Evolutionary conservation across 164 flowering plant genomes (phyloP), one percentile per base, ranked within the genome.

Genomic region (Piper betle): DNA sequence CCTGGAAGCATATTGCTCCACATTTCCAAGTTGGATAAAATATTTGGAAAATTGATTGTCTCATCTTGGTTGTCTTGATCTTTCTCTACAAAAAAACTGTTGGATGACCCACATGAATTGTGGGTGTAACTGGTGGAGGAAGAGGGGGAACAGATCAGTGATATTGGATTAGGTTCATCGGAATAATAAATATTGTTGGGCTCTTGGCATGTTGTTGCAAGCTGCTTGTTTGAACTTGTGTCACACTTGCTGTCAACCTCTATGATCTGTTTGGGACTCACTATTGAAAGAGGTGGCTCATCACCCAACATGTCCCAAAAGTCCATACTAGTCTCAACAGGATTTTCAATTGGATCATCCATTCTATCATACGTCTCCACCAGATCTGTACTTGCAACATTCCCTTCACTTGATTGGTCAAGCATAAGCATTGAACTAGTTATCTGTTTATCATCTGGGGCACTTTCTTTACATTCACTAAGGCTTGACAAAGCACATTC

Each of bases 401-500:
- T 25, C 33, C 33, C 33, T 25, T 25, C 33, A 25, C 33, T 25
- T 25, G n/a, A n/a, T n/a, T n/a, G n/a, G n/a, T n/a, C n/a, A n/a
- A n/a, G n/a, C n/a, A n/a, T n/a, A n/a, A n/a, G n/a, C n/a, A n/a
- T n/a, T n/a, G n/a, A n/a, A n/a, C n/a, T n/a, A n/a, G n/a, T n/a
- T 2, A 20, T 18, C 55, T 60, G 37, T n/a, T 37, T 15, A 1
- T 43, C 46, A 37, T 61, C 66, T 37, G 8, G 41, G 38, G 17
- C 50, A 71, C 20, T 11, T 38, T 55, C 55, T 43, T 43, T 64
- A 37, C n/a, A n/a, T n/a, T n/a, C n/a, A n/a, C n/a, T n/a, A 57
- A 60, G 53, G 39, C n/a, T n/a, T n/a, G 74, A 63, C 42, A 62
- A 12, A 9, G 62, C 39, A 11, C 73, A 64, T 54, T 52, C 25